Evolutionary conservation across 768 basidiomycete species (phyloP), one percentile per base, ranked within the genome.

Genomic region (Rhizopogon vinicolor): DNA sequence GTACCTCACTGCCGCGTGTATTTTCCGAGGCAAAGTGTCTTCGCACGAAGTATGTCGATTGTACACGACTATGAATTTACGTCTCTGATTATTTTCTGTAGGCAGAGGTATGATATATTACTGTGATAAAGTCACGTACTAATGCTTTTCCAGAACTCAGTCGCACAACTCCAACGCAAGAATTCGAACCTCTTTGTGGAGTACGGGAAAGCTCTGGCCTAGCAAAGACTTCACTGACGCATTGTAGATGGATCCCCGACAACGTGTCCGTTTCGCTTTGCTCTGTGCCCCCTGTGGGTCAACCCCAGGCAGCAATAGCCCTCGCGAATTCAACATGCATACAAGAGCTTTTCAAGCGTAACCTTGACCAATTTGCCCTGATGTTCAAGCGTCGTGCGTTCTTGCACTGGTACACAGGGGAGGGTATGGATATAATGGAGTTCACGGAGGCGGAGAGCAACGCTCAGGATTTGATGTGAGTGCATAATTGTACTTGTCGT

Each of bases 401-500:
- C 78, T 70, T 95, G 55, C 91, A 94, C 67, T 93, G 91, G 90
- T 94, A 93, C 68, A 89, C 85, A 8, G 88, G 84, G 12, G 93
- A 95, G 68, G 93, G 93, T 42, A 94, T 95, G 93, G 93, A 94
- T 66, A 66, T 80, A 16, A 72, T 78, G 80, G 82, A 93, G 71
- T 92, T 93, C 70, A 80, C 87, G 0, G 91, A 93, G 68, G 91
- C 92, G 0, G 91, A 93, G 73, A 92, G 87, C 65, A 92, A 93
- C 66, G 75, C 81, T 2, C 79, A 77, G 3, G 92, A 93, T 72
- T 69, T 93, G 46, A 86, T 93, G 90, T 92, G 68, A 69, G 90
- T 74, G 22, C 16, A 25, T 8, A n/a, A 6, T 10, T 60, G 12
- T 52, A 22, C 14, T 53, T 50, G 2, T 33, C 33, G 18, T 13